These are phyloP conservation scores for Spinacia oleracea DNA, from an alignment of 179 eudicot genomes.

Conservation along the genomic window DNA sequence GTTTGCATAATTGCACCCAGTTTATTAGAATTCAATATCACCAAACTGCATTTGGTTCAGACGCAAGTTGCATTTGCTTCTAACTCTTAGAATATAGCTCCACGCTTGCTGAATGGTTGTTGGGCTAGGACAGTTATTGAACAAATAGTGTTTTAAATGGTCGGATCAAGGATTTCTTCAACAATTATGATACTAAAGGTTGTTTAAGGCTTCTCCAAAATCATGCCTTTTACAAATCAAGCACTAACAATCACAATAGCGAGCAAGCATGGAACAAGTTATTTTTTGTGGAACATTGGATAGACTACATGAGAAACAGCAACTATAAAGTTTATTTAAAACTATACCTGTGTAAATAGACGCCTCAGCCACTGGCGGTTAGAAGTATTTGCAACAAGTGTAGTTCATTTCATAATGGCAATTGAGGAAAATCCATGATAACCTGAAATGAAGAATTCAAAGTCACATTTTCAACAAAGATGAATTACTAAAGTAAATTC, in stretches of 20 bases:
- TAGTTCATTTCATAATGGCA: constrained; percentile 98
- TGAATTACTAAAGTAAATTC: constrained; percentile 11
- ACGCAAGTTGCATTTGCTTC: no score
- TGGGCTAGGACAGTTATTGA: no score
- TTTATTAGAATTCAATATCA: background rate
- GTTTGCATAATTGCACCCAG: background rate
- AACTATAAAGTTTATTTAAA: background rate
- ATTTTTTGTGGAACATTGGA: background rate
- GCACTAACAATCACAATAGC: background rate
- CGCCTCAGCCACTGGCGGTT: constrained; percentile 99
- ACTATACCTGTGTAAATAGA: constrained; percentile 87
- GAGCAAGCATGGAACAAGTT: background rate
- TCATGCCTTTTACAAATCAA: no score
- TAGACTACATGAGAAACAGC: background rate
- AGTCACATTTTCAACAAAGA: constrained; percentile 16
- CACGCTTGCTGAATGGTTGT: no score
- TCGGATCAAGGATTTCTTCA: no score
- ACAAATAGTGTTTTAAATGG: no score
- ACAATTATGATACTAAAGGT: no score
- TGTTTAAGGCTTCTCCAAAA: no score
- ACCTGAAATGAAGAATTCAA: constrained; percentile 47
- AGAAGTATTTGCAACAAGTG: constrained; percentile 97
- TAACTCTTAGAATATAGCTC: no score
- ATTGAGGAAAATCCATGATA: constrained; percentile 99
- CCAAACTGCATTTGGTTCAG: no score